A percentile compares a stretch with the other conserved stretches of the same genome.
phyloP scores from a whole-genome alignment of 371 early-diverging fungal species.

The Mucor saturninus region DNA sequence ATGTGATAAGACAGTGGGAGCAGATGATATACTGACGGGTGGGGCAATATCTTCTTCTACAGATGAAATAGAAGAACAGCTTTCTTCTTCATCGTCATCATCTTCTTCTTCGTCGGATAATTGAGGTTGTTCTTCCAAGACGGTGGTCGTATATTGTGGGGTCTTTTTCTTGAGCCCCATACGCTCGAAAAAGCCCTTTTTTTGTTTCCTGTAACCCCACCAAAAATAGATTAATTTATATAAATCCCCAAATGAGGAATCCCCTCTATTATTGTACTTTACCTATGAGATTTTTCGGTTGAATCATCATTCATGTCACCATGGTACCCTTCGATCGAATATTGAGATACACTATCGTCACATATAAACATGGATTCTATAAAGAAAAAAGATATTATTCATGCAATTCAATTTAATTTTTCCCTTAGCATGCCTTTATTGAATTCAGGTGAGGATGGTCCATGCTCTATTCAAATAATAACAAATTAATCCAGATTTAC shows the following conservation, averaged over 20 bases:
- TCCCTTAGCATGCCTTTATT: too few species aligned
- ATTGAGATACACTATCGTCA: conserved; percentile 4
- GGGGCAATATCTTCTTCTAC: background rate
- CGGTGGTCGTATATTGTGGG: background rate
- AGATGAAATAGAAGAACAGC: conserved; percentile 2
- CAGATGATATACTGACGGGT: conserved; percentile 15
- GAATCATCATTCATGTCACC: conserved; percentile 7
- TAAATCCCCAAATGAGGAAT: background rate
- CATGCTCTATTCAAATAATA: too few species aligned
- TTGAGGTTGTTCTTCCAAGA: conserved; percentile 7
- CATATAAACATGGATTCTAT: background rate
- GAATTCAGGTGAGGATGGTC: too few species aligned
- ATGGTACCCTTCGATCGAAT: conserved; percentile 2
- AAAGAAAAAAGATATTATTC: background rate
- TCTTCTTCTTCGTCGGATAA: conserved; percentile 8
- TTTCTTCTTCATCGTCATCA: conserved; percentile 17
- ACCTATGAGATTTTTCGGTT: background rate
- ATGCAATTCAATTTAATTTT: too few species aligned
- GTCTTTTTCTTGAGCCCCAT: conserved; percentile 22
- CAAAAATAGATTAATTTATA: conserved; percentile 4
- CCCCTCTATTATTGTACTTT: background rate
- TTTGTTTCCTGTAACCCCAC: conserved; percentile 6
- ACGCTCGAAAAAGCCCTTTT: conserved; percentile 27
- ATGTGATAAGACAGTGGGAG: background rate
- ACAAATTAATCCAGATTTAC: too few species aligned